phyloP scores from a whole-genome alignment of 2,329 filamentous ascomycete species.

The Alternaria arborescens region DNA sequence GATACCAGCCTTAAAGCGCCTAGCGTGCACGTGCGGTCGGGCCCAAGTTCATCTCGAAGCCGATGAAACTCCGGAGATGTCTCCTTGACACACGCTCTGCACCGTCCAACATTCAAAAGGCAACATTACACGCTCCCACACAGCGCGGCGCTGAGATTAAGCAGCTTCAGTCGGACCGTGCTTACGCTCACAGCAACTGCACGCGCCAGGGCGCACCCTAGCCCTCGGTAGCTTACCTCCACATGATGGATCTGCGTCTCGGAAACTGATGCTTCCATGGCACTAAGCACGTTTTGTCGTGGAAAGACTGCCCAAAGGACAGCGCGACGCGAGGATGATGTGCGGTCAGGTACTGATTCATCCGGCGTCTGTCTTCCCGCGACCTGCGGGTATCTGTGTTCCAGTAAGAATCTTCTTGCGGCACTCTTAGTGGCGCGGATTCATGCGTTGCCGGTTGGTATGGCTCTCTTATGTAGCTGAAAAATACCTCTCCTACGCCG shows the following conservation, averaged over 20 bases:
- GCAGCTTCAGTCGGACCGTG: slow-evolving; percentile 12
- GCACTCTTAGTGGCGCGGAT: slow-evolving; percentile 35
- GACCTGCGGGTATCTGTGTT: slow-evolving; percentile 20
- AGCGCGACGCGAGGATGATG: slow-evolving; percentile 1
- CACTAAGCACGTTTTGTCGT: slow-evolving; percentile 24
- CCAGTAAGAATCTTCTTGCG: slow-evolving; percentile 21
- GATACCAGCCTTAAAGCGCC: neutral
- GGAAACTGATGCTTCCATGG: slow-evolving; percentile 28
- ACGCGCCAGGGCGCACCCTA: slow-evolving; percentile 22
- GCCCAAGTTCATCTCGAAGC: slow-evolving; percentile 21
- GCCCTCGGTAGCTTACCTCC: slow-evolving; percentile 5
- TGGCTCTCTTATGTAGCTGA: slow-evolving; percentile 21
- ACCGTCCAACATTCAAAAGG: slow-evolving; percentile 22
- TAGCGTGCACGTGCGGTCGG: slow-evolving; percentile 17
- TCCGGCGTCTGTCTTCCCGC: slow-evolving; percentile 17
- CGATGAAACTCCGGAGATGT: slow-evolving; percentile 31
- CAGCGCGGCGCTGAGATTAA: slow-evolving; percentile 6
- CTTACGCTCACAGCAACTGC: slow-evolving; percentile 20
- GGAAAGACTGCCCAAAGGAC: slow-evolving; percentile 14
- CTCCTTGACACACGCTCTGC: slow-evolving; percentile 37
- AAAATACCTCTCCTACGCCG: neutral
- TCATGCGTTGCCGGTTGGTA: slow-evolving; percentile 27
- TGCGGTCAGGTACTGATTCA: slow-evolving; percentile 21
- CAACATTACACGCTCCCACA: slow-evolving; percentile 39
- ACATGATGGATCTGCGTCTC: slow-evolving; percentile 23